A percentile compares a stretch with the other conserved stretches of the same genome.
phyloP scores from a whole-genome alignment of 768 basidiomycete species.

The Podaxis sp. region DNA sequence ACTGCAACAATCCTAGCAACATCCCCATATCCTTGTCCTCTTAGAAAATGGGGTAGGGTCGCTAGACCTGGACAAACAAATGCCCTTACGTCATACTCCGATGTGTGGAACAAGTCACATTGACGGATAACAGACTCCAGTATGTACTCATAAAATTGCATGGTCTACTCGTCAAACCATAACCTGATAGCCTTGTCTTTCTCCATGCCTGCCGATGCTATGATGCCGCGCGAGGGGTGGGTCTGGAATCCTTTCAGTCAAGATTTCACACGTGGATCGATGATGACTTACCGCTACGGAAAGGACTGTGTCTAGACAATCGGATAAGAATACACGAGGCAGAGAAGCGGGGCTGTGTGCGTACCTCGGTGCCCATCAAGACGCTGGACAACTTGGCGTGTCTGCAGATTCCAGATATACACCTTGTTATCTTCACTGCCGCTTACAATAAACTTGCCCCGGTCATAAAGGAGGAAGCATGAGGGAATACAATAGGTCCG shows the following conservation, averaged over 20 bases:
- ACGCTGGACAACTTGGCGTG: slow-evolving; percentile 68
- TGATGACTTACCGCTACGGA: slow-evolving; percentile 63
- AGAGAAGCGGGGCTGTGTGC: slow-evolving; percentile 9
- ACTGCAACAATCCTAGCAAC: slow-evolving; percentile 4
- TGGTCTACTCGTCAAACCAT: slow-evolving; percentile 55
- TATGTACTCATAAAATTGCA: not conserved
- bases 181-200: slow-evolving; percentile 83
- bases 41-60: too few species aligned
- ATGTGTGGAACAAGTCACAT: not conserved
- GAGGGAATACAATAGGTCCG: slow-evolving; percentile 79
- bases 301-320: slow-evolving; percentile 57
- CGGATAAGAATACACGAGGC: slow-evolving; percentile 4
- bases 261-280: slow-evolving; percentile 13
- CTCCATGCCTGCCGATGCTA: slow-evolving; percentile 89
- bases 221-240: slow-evolving; percentile 70
- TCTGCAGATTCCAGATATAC: slow-evolving; percentile 89
- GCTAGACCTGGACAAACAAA: not conserved
- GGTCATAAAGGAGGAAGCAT: slow-evolving; percentile 52
- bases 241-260: slow-evolving; percentile 41
- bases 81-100: not conserved
- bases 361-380: slow-evolving; percentile 81
- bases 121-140: not conserved
- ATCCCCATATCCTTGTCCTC: too few species aligned
- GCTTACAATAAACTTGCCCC: slow-evolving; percentile 71
- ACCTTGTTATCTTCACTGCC: slow-evolving; percentile 91